Evolutionary conservation across 805 yeast genomes (phyloP).

Genomic region (Lachancea kluyveri): DNA sequence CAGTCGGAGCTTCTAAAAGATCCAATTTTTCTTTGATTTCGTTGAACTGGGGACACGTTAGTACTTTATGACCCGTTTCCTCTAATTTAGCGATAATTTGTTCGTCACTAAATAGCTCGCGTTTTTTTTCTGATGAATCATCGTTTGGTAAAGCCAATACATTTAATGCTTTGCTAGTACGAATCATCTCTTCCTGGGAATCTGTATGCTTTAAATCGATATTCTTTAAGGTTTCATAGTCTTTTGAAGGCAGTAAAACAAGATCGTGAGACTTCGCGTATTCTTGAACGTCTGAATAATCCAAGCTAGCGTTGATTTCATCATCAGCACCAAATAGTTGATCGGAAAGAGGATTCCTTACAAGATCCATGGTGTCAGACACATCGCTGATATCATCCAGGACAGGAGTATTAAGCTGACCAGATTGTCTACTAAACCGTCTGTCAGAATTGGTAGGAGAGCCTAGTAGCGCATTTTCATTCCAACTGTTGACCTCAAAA

Average conservation of each 20-base stretch:
- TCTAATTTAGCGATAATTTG: slow-evolving; percentile 6
- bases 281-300: slow-evolving; percentile 23
- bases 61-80: slow-evolving; percentile 4
- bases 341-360: slow-evolving; percentile 7
- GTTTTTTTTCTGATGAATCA: slow-evolving; percentile 9
- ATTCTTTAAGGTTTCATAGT: slow-evolving; percentile 12
- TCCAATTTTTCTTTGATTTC: slow-evolving; percentile 5
- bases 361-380: slow-evolving; percentile 9
- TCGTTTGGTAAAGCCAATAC: slow-evolving; percentile 26
- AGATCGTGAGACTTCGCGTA: slow-evolving; percentile 28
- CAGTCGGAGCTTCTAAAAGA: slow-evolving; percentile 2
- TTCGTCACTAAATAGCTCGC: slow-evolving; percentile 10
- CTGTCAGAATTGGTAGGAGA: neutral
- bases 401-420: slow-evolving; percentile 8
- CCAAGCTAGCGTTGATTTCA: slow-evolving; percentile 4
- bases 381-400: slow-evolving; percentile 8
- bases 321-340: slow-evolving; percentile 3
- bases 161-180: slow-evolving; percentile 21
- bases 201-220: slow-evolving; percentile 4
- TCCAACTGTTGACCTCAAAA: neutral
- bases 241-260: slow-evolving; percentile 21
- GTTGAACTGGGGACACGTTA: slow-evolving; percentile 4
- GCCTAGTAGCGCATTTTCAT: neutral
- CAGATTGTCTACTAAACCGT: neutral
- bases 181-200: slow-evolving; percentile 14